Evolutionary conservation across 2,329 filamentous ascomycete species (phyloP).

Genomic region (Cadophora sp.): DNA sequence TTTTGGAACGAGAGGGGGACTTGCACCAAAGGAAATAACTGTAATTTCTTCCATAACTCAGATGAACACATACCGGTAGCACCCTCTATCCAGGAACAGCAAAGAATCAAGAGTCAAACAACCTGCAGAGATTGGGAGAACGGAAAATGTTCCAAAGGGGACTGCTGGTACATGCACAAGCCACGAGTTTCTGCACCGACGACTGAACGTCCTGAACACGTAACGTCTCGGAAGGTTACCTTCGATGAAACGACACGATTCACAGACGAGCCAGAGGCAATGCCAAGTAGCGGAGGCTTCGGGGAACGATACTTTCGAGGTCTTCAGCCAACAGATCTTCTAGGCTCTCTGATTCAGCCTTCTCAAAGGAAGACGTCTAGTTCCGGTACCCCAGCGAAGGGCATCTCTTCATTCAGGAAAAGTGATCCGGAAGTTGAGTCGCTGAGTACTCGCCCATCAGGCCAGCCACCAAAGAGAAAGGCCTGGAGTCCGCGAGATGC

Average conservation of each 20-base stretch:
- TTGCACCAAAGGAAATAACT: slow-evolving; percentile 23
- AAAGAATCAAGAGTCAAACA: slow-evolving; percentile 3
- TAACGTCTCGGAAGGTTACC: neutral
- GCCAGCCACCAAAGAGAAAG: neutral
- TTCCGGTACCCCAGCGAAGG: neutral
- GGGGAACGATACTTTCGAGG: slow-evolving; percentile 5
- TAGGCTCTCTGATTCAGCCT: neutral
- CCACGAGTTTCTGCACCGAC: neutral
- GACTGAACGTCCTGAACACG: neutral
- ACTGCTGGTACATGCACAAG: slow-evolving; percentile 1
- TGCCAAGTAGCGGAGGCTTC: neutral
- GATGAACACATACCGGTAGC: slow-evolving; percentile 12
- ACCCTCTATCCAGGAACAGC: neutral
- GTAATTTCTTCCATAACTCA: slow-evolving; percentile 29
- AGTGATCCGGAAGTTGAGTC: neutral
- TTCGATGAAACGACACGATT: neutral
- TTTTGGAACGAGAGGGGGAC: slow-evolving; percentile 24
- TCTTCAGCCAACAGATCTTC: neutral
- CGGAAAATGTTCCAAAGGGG: neutral
- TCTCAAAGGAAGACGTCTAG: too few species aligned
- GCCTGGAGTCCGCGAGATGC: neutral
- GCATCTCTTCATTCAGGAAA: neutral
- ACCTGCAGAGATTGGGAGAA: slow-evolving; percentile 16
- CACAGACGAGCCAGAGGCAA: slow-evolving; percentile 1
- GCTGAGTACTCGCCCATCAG: neutral